Evolutionary conservation across 225 moss, liverwort and hornwort genomes (phyloP).

Genomic region (Pseudoscleropodium purum): DNA sequence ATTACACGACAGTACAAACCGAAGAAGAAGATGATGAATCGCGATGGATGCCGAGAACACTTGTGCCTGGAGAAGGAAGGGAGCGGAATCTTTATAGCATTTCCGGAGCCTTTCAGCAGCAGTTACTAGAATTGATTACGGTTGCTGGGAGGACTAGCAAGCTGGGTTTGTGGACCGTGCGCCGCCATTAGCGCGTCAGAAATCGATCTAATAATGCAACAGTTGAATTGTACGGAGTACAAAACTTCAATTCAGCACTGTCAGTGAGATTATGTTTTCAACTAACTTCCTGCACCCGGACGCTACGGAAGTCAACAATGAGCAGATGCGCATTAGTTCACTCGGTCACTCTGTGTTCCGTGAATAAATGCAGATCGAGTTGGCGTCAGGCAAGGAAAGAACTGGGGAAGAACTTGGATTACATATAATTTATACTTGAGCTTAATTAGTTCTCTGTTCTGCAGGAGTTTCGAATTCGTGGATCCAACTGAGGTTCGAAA

Average conservation of each 20-base stretch:
- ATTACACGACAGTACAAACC: fast-evolving
- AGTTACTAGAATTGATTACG: not conserved
- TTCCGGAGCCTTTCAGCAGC: not conserved
- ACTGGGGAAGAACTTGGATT: not conserved
- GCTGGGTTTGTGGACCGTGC: not conserved
- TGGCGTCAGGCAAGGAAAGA: no score
- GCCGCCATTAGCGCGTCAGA: not conserved
- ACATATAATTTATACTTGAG: no score
- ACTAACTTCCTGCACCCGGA: not conserved
- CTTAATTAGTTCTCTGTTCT: not conserved
- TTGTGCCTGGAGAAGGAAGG: not conserved
- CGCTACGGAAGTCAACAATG: not conserved
- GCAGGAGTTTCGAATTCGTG: not conserved
- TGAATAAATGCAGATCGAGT: not conserved
- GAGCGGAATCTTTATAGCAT: not conserved
- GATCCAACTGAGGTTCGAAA: not conserved
- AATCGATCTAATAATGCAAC: not conserved
- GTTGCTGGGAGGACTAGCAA: not conserved
- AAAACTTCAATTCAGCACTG: not conserved
- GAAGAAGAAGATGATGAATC: not conserved
- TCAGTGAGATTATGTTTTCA: not conserved
- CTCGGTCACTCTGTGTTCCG: no score
- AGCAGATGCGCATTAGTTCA: not conserved
- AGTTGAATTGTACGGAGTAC: not conserved
- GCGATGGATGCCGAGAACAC: not conserved